phyloP scores from a whole-genome alignment of 2,329 filamentous ascomycete species.

The Stachybotrys echinatus region DNA sequence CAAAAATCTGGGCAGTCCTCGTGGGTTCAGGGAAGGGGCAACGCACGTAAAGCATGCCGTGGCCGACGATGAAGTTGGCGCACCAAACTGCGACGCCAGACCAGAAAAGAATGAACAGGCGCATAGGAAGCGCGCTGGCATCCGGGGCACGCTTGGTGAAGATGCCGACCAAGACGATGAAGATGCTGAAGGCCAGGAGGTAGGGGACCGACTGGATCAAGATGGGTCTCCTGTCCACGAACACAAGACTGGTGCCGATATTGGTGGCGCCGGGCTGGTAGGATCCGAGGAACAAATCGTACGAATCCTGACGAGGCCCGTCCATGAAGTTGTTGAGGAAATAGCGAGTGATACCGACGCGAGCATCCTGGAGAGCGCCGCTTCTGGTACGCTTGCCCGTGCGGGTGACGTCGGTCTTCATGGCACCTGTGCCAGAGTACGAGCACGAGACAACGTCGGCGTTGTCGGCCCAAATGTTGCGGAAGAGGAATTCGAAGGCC shows the following conservation, averaged over 20 bases:
- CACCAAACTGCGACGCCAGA: slow-evolving; percentile 64
- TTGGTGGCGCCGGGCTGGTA: slow-evolving; percentile 72
- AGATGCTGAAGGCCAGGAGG: slow-evolving; percentile 76
- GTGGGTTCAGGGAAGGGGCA: background rate
- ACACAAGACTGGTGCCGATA: slow-evolving; percentile 68
- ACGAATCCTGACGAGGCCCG: slow-evolving; percentile 89
- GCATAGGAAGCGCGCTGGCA: slow-evolving; percentile 72
- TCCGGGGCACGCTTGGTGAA: slow-evolving; percentile 69
- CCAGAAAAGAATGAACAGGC: slow-evolving; percentile 79
- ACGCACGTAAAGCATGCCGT: slow-evolving; percentile 94
- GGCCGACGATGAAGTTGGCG: slow-evolving; percentile 69
- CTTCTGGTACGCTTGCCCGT: slow-evolving; percentile 81
- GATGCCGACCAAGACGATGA: slow-evolving; percentile 71
- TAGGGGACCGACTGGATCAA: slow-evolving; percentile 94
- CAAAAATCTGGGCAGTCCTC: background rate
- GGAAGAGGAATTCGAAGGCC: slow-evolving; percentile 85
- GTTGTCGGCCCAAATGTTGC: slow-evolving; percentile 98
- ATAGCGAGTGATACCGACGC: slow-evolving; percentile 85
- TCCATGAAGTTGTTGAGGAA: slow-evolving; percentile 92
- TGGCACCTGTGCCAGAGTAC: slow-evolving; percentile 91
- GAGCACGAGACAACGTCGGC: slow-evolving; percentile 89
- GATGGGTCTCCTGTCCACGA: slow-evolving; percentile 78
- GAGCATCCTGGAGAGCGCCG: slow-evolving; percentile 80
- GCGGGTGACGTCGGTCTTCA: slow-evolving; percentile 98
- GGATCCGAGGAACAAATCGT: slow-evolving; percentile 85